Evolutionary conservation across 1,284 basidiomycete genomes (phyloP), one percentile per base, ranked within the genome.

Genomic region (Sporisorium iseilematis-ciliati): DNA sequence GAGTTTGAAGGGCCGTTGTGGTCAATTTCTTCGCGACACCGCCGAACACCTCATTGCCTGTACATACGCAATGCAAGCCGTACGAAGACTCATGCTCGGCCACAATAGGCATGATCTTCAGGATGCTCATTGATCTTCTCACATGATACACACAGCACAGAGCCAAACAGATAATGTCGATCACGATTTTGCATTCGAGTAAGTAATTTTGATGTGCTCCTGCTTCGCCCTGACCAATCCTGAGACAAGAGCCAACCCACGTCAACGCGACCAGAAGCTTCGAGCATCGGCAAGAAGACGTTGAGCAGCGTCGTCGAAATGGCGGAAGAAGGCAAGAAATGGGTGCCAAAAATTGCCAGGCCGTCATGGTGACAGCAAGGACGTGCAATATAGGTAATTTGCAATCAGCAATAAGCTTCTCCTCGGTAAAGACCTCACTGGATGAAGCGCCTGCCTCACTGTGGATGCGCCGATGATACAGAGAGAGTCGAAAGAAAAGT

Each of bases 401-500:
- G 79, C 79, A 79, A 81, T 81, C 76, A 81, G 79, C 79, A 81
- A 77, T 79, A 75, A 73, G 74, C 77, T 81, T 79, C 73, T 77
- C 76, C 79, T 81, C 79, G 77, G 79, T 79, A 76, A 68, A 75
- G 74, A 79, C 79, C 77, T 81, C 79, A 81, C 77, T 75, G 79
- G 76, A 77, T 79, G 67, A 79, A 81, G 75, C 76, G 75, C 77
- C 75, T 79, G 77, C 77, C 77, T 77, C 74, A 69, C 74, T 76
- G 63, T 51, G 43, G 60, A 62, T 62, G 65, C 55, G 59, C 45
- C n/a, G 23, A 35, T 12, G 55, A 51, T 53, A 54, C 18, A 57
- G 52, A 35, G 12, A 16, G 4, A 20, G 29, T n/a, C 18, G 52
- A 20, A 20, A 1, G 14, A 11, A 38, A 3, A 38, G 12, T 4